Conservation (phyloP, 129 eudicot species). For the Mikania micrantha region DNA sequence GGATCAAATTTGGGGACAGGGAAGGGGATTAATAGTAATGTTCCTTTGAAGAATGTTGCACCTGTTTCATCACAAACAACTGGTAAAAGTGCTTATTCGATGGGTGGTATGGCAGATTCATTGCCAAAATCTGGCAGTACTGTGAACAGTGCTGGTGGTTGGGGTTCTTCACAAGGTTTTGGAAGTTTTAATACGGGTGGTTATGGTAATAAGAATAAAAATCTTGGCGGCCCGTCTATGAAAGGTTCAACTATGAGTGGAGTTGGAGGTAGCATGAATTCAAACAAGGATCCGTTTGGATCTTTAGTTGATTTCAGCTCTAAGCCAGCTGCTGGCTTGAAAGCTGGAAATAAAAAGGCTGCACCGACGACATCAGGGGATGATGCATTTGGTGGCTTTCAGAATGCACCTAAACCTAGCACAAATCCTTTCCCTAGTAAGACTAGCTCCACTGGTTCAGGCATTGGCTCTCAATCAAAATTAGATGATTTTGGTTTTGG, state of each 20-base stretch:
- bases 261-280: slow-evolving; percentile 43
- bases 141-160: slow-evolving; percentile 24
- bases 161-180: slow-evolving; percentile 40
- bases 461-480: slow-evolving; percentile 15
- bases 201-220: slow-evolving; percentile 35
- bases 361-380: slow-evolving; percentile 18
- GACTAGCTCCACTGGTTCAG: slow-evolving; percentile 1
- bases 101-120: slow-evolving; percentile 73
- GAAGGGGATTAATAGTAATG: slow-evolving; percentile 46
- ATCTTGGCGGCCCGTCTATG: slow-evolving; percentile 47
- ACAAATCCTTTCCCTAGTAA: slow-evolving; percentile 13
- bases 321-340: slow-evolving; percentile 45
- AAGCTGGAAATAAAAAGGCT: slow-evolving; percentile 35
- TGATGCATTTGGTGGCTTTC: slow-evolving; percentile 60
- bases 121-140: slow-evolving; percentile 46
- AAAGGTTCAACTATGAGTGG: slow-evolving; percentile 44
- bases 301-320: slow-evolving; percentile 68
- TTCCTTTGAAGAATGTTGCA: slow-evolving; percentile 61
- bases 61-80: slow-evolving; percentile 21
- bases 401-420: slow-evolving; percentile 45
- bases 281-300: slow-evolving; percentile 82
- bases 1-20: slow-evolving; percentile 60
- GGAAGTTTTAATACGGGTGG: slow-evolving; percentile 42
- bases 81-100: slow-evolving; percentile 42
- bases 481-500: slow-evolving; percentile 27